phyloP scores from a whole-genome alignment of 495 filamentous ascomycete species.

The Penicillium coprophilum region DNA sequence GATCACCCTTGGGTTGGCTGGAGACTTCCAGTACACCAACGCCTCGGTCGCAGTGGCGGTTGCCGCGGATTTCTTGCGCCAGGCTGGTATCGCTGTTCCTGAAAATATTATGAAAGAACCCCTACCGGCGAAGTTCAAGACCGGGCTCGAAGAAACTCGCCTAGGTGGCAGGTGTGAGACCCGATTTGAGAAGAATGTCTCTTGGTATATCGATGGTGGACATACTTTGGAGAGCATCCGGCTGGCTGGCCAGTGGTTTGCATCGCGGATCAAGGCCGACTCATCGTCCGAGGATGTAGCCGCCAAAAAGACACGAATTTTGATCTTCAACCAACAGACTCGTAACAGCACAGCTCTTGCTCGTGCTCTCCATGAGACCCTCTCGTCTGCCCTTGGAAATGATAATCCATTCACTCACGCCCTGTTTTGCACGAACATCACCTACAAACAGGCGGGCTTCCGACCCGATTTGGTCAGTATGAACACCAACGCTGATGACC shows the following conservation, averaged over 20 bases:
- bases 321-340: constrained; percentile 96
- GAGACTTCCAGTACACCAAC: constrained; percentile 82
- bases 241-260: constrained; percentile 80
- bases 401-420: constrained; percentile 70
- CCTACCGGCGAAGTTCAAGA: constrained; percentile 66
- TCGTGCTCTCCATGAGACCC: constrained; percentile 62
- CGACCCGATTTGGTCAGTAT: constrained; percentile 74
- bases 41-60: constrained; percentile 77
- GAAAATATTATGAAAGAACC: constrained; percentile 43
- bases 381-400: constrained; percentile 55
- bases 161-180: constrained; percentile 85
- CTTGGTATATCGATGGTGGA: constrained; percentile 89
- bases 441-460: constrained; percentile 69
- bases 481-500: constrained; percentile 64
- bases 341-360: constrained; percentile 69
- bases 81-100: constrained; percentile 48
- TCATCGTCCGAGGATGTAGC: constrained; percentile 48
- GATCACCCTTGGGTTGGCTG: constrained; percentile 74
- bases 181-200: constrained; percentile 61
- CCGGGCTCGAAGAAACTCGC: constrained; percentile 70
- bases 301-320: constrained; percentile 52
- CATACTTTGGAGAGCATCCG: constrained; percentile 88
- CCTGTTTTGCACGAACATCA: constrained; percentile 87
- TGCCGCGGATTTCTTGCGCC: constrained; percentile 59
- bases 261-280: constrained; percentile 47